These are phyloP conservation scores for Tolypocladium album DNA, from an alignment of 2,329 filamentous ascomycete species.

Conservation along the genomic window DNA sequence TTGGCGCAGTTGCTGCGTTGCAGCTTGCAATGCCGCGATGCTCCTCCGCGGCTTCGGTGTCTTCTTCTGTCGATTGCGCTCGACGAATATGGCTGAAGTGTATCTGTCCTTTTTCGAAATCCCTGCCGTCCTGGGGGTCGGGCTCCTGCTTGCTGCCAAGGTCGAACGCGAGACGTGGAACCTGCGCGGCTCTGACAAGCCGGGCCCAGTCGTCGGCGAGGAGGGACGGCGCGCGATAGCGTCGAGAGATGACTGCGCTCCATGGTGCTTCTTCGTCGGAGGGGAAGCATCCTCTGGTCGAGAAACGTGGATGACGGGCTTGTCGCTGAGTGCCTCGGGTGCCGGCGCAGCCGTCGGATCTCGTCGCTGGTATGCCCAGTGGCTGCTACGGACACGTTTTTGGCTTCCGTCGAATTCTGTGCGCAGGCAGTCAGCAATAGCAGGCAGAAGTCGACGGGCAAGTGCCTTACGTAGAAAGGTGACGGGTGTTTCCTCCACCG, in stretches of 20 bases:
- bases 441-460: constrained; percentile 4
- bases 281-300: constrained; percentile 20
- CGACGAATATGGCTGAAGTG: constrained; percentile 43
- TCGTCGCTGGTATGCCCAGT: constrained; percentile 47
- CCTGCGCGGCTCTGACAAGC: constrained; percentile 30
- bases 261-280: constrained; percentile 6
- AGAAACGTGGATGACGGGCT: constrained; percentile 39
- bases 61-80: constrained; percentile 33
- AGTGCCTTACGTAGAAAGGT: constrained; percentile 37
- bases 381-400: constrained; percentile 41
- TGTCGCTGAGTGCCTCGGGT: constrained; percentile 5
- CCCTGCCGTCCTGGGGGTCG: constrained; percentile 13
- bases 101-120: constrained; percentile 30
- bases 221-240: background rate
- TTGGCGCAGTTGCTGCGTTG: background rate
- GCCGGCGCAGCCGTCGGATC: constrained; percentile 8
- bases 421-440: constrained; percentile 4
- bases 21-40: constrained; percentile 8
- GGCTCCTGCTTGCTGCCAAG: constrained; percentile 19
- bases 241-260: background rate
- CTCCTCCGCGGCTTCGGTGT: constrained; percentile 8
- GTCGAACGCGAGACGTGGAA: constrained; percentile 45
- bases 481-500: constrained; percentile 40
- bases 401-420: constrained; percentile 40
- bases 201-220: constrained; percentile 3